A percentile compares a stretch with the other conserved stretches of the same genome.
Conservation (phyloP, 2,329 filamentous ascomycete species). For the Periconia sp. region DNA sequence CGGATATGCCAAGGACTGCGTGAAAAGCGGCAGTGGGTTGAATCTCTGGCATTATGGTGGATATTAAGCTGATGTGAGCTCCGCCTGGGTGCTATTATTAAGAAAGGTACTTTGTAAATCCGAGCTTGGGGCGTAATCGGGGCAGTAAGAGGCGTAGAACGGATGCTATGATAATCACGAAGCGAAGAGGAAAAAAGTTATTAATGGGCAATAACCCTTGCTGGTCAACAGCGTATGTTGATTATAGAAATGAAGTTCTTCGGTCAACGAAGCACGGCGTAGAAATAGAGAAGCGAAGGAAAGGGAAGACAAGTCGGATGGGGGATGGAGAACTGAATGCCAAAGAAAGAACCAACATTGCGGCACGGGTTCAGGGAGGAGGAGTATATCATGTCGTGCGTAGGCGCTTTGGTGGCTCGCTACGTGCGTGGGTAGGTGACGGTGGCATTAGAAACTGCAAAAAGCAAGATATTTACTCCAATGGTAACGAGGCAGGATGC, state of each 20-base stretch:
- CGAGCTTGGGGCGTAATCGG: conserved; percentile 23
- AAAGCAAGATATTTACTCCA: conserved; percentile 32
- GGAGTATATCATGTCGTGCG: conserved; percentile 36
- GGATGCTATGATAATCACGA: conserved; percentile 25
- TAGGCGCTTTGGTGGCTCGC: conserved; percentile 32
- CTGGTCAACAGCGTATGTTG: conserved; percentile 51
- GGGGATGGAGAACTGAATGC: conserved; percentile 39
- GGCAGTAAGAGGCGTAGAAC: conserved; percentile 5
- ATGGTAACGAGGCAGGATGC: conserved; percentile 21
- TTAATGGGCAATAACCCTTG: conserved; percentile 41
- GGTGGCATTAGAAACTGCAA: conserved; percentile 32
- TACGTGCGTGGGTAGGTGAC: conserved; percentile 25
- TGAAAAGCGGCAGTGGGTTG: conserved; percentile 54
- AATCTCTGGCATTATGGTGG: conserved; percentile 48
- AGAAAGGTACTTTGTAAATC: conserved; percentile 32
- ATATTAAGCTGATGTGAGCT: conserved; percentile 42
- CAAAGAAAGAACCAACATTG: conserved; percentile 25
- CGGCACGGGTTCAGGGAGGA: conserved; percentile 28
- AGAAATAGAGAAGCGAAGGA: conserved; percentile 2
- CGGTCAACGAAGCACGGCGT: conserved; percentile 48
- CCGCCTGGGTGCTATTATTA: conserved; percentile 41
- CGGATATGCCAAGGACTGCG: conserved; percentile 28
- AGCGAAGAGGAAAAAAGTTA: conserved; percentile 21
- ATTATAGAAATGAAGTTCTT: conserved; percentile 42
- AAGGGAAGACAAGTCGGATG: conserved; percentile 23